Evolutionary conservation across 305 asterid genomes (phyloP).

Genomic region (Fraxinus greggii): DNA sequence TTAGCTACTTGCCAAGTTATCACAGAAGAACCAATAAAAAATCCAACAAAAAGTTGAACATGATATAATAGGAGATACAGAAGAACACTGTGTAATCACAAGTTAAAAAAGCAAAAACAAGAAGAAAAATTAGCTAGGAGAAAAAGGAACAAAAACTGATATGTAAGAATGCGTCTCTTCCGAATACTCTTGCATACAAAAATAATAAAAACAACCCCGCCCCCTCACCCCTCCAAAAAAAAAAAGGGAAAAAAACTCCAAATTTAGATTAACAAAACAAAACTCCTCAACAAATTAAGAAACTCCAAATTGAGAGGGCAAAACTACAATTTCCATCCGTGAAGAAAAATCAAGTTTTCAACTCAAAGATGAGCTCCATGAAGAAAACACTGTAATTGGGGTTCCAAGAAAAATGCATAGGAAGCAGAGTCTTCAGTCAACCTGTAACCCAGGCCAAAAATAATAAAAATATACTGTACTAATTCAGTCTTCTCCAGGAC

Average conservation of each 20-base stretch:
- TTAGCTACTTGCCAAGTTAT: constrained; percentile 16
- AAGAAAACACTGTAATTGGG: not conserved
- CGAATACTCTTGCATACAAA: not conserved
- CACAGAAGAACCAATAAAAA: not conserved
- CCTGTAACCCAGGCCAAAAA: not conserved
- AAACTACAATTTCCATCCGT: not conserved
- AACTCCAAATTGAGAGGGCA: not conserved
- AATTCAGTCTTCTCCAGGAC: not conserved
- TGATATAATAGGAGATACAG: not conserved
- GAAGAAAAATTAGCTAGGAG: not conserved
- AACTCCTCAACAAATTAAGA: not conserved
- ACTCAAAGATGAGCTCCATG: not conserved
- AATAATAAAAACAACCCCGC: not conserved
- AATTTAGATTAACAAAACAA: not conserved
- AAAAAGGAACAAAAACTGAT: not conserved
- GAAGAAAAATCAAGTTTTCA: not conserved
- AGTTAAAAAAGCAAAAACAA: not conserved
- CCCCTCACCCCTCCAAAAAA: not conserved
- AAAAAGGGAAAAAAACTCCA: too few relatives aligned
- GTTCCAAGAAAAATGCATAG: not conserved
- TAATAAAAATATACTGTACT: not conserved
- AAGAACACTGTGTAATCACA: not conserved
- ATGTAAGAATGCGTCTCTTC: not conserved
- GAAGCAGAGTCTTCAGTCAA: not conserved
- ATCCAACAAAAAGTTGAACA: not conserved